Percentiles rank a stretch among this genome's conserved stretches.
These are phyloP conservation scores for Amorphotheca resinae DNA, from an alignment of 495 filamentous ascomycete genomes.

Conservation along the genomic window DNA sequence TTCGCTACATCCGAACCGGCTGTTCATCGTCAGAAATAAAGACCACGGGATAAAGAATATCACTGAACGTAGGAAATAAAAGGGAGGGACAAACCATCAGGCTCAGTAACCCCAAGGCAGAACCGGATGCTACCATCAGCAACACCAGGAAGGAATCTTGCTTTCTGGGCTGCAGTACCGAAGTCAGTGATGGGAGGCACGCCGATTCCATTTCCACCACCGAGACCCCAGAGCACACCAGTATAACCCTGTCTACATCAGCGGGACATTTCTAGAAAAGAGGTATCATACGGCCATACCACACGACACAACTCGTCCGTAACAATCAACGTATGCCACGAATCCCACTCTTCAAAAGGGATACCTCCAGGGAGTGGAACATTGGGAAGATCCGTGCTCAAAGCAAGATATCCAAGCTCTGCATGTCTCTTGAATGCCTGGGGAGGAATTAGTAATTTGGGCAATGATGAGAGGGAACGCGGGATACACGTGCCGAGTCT, in stretches of 20 bases:
- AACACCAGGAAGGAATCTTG: slow-evolving; percentile 35
- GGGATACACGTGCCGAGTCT: slow-evolving; percentile 20
- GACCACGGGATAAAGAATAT: too few relatives aligned
- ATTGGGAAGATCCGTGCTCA: slow-evolving; percentile 26
- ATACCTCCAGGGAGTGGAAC: slow-evolving; percentile 29
- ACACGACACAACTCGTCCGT: slow-evolving; percentile 34
- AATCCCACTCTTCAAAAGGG: slow-evolving; percentile 34
- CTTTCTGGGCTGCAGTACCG: slow-evolving; percentile 36
- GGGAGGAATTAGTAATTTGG: slow-evolving; percentile 24
- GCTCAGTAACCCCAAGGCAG: slow-evolving; percentile 45
- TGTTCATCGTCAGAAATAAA: slow-evolving; percentile 2
- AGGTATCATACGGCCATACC: too few relatives aligned
- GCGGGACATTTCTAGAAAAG: background rate
- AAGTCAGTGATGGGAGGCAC: slow-evolving; percentile 41
- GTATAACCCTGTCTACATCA: slow-evolving; percentile 24
- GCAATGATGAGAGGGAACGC: background rate
- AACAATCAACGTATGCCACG: slow-evolving; percentile 35
- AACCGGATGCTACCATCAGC: slow-evolving; percentile 36
- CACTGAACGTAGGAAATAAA: background rate
- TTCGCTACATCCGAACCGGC: slow-evolving; percentile 42
- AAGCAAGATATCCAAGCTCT: slow-evolving; percentile 24
- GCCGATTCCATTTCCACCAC: slow-evolving; percentile 40
- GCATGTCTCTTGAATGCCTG: slow-evolving; percentile 27
- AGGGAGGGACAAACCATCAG: slow-evolving; percentile 23
- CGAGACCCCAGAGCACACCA: slow-evolving; percentile 36